phyloP scores from a whole-genome alignment of 75 land plant species.

The Pinus taeda region DNA sequence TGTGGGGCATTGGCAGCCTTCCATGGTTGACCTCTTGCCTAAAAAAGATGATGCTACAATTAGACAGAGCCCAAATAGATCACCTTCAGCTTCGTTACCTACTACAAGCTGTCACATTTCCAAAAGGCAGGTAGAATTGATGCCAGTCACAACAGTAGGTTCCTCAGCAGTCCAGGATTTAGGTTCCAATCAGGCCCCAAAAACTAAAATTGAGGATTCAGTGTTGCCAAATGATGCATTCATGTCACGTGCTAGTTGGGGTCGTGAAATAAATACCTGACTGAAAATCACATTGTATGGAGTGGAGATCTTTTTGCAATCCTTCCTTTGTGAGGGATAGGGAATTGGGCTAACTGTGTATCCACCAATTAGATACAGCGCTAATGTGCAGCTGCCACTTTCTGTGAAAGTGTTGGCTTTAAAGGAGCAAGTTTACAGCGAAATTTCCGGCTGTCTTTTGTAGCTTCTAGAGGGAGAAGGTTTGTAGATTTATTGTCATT shows the following conservation, averaged over 20 bases:
- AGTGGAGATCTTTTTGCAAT: slow-evolving; percentile 5
- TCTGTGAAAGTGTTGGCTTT: not conserved
- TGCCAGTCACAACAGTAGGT: slow-evolving; percentile 2
- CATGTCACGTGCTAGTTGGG: slow-evolving; percentile 3
- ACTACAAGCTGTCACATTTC: not conserved
- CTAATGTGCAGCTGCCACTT: not conserved
- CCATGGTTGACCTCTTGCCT: not conserved
- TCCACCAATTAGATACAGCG: not conserved
- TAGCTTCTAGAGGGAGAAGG: slow-evolving; percentile 10
- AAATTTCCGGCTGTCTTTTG: slow-evolving; percentile 5
- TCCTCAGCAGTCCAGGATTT: not conserved
- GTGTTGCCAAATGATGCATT: not conserved
- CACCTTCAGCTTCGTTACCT: not conserved
- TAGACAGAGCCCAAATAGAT: slow-evolving; percentile 5
- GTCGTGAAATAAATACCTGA: slow-evolving; percentile 14
- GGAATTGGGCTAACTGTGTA: not conserved
- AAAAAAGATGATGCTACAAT: slow-evolving; percentile 2
- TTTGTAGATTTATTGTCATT: slow-evolving; percentile 14
- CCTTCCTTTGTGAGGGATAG: not conserved
- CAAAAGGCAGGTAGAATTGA: not conserved
- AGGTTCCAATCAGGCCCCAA: slow-evolving; percentile 3
- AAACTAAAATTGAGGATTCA: slow-evolving; percentile 1
- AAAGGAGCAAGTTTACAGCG: not conserved
- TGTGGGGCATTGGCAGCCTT: not conserved
- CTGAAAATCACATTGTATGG: not conserved